Base-by-base conservation (phyloP, 1,284 basidiomycete species). In the Caloboletus inedulis region DNA sequence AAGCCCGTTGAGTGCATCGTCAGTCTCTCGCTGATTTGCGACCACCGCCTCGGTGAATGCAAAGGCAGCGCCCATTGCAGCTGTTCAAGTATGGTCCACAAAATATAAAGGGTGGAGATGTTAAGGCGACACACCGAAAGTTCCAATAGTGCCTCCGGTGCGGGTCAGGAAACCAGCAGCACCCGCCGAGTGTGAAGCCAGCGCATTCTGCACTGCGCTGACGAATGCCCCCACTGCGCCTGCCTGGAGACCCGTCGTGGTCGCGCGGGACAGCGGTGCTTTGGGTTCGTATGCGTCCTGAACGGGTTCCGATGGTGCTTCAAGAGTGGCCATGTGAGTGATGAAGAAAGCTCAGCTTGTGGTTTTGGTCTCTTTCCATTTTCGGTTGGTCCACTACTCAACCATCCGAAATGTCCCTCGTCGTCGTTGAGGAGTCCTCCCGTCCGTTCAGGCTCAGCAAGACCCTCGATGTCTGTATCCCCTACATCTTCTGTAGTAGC, bases 61-160 rank as follows among this genome's bases (percentile, higher is more conserved):
- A 69, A 91, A 98, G 27, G 89, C 81, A 56, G 87, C 88, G 41
- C 92, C 94, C 84, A 96, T 89, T n/a, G 90, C 92, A 63, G 91
- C 93, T 94, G 59, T 56, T 43, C 55, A 23, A 53, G 36, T 27
- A 47, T 19, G 71, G 83, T 68, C 58, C 9, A 92, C 88, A 85
- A 69, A 84, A 68, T 72, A 89, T 81, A 16, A 84, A 89, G 65
- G 14, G 91, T 87, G 7, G 89, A 89, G 88, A 47, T 81, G 88
- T 59, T 86, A 76, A 47, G 89, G 89, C 55, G n/a, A 75, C 71
- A 93, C 79, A 72, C 94, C 94, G 71, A 88, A 79, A n/a, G 92
- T 93, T 61, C 94, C 94, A 61, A 81, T 79, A 52, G 85, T 80
- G 72, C 68, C 53, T 41, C 66, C 66, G 19, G 68, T 69, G 30